Conservation (phyloP, 2,329 filamentous ascomycete genomes). For the Pyrenochaeta sp. region DNA sequence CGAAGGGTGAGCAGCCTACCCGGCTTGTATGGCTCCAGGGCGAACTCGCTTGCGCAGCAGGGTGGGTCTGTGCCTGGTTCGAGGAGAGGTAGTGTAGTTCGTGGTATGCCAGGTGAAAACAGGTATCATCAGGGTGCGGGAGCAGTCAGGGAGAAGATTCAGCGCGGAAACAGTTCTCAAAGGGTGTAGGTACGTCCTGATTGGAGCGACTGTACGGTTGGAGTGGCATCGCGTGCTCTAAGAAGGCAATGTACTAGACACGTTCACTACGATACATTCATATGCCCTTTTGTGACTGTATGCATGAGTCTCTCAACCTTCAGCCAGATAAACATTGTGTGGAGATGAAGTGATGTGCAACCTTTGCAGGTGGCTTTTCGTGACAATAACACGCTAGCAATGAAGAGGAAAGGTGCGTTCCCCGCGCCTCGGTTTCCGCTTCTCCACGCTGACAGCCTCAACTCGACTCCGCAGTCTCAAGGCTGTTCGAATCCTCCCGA, state of each 20-base stretch:
- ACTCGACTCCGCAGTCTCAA: conserved; percentile 25
- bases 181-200: neutral
- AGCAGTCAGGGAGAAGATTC: conserved; percentile 10
- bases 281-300: too few relatives aligned
- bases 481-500: conserved; percentile 12
- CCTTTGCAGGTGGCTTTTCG: too few relatives aligned
- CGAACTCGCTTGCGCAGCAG: conserved; percentile 35
- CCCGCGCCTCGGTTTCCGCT: conserved; percentile 15
- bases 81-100: conserved; percentile 41
- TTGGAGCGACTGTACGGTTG: neutral
- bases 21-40: conserved; percentile 41
- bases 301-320: too few relatives aligned
- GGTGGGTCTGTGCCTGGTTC: conserved; percentile 28
- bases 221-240: neutral
- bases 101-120: conserved; percentile 24
- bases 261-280: neutral
- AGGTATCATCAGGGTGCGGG: conserved; percentile 18
- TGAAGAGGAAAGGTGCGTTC: conserved; percentile 9
- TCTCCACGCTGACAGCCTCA: conserved; percentile 21
- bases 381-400: neutral
- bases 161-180: conserved; percentile 13
- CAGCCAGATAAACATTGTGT: too few relatives aligned
- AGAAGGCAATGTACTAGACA: neutral
- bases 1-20: conserved; percentile 43
- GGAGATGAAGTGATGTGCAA: too few relatives aligned